Evolutionary conservation across 164 flowering plant genomes (phyloP).

Genomic region (Annona cherimola): DNA sequence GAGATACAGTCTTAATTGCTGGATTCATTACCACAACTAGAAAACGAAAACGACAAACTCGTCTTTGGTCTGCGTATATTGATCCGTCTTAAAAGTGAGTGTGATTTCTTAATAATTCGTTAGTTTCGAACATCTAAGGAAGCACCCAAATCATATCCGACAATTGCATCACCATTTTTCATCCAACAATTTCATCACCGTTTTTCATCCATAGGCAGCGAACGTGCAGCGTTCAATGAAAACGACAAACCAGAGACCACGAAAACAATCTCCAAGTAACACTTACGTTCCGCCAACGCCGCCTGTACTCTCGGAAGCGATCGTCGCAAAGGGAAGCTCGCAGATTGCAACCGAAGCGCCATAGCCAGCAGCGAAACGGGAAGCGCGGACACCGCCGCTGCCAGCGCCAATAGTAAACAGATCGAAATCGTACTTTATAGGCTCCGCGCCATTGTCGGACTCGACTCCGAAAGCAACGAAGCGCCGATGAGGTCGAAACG

Average conservation of each 20-base stretch:
- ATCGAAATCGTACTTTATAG: slow-evolving; percentile 55
- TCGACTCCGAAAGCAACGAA: slow-evolving; percentile 33
- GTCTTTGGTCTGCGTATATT: no score
- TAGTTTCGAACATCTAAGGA: background rate
- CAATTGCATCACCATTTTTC: background rate
- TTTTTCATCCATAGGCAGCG: no score
- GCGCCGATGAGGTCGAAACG: slow-evolving; percentile 17
- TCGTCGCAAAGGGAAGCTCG: slow-evolving; percentile 83
- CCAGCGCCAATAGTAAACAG: slow-evolving; percentile 82
- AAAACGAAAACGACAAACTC: no score
- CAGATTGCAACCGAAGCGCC: slow-evolving; percentile 82
- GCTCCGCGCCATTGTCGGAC: slow-evolving; percentile 41
- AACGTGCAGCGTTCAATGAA: no score
- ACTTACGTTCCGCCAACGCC: slow-evolving; percentile 98
- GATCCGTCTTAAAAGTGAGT: no score
- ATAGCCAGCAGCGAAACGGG: slow-evolving; percentile 62
- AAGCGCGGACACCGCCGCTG: slow-evolving; percentile 76
- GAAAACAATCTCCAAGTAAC: background rate
- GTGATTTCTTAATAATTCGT: no score
- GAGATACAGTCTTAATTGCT: no score
- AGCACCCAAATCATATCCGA: background rate
- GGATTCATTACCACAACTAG: no score
- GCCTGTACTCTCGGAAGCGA: slow-evolving; percentile 79
- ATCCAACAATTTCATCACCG: background rate
- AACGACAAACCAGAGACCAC: background rate